phyloP scores from a whole-genome alignment of 2,329 filamentous ascomycete genomes.

The Fusarium luffae region DNA sequence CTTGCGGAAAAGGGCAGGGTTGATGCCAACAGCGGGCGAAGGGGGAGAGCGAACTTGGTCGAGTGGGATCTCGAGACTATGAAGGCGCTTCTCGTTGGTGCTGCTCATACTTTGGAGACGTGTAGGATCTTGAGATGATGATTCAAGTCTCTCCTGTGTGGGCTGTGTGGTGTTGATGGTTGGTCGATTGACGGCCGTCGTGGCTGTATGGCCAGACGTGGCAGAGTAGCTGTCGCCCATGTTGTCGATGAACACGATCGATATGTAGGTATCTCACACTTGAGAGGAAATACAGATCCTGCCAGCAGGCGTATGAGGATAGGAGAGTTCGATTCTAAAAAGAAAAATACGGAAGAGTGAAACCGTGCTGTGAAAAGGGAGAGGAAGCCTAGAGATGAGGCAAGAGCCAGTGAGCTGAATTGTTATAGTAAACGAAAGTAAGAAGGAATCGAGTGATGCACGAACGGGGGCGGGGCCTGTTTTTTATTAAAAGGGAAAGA shows the following conservation, averaged over 20 bases:
- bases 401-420: slow-evolving; percentile 7
- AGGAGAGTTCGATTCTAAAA: background rate
- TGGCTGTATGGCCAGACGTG: slow-evolving; percentile 27
- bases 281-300: slow-evolving; percentile 26
- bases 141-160: slow-evolving; percentile 7
- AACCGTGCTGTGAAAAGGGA: slow-evolving; percentile 2
- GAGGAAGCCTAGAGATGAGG: slow-evolving; percentile 9
- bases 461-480: slow-evolving; percentile 22
- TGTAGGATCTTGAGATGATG: slow-evolving; percentile 12
- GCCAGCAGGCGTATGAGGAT: slow-evolving; percentile 39
- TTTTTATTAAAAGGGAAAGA: slow-evolving; percentile 18
- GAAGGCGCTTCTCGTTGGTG: slow-evolving; percentile 35
- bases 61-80: slow-evolving; percentile 46
- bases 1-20: slow-evolving; percentile 48
- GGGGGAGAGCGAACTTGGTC: slow-evolving; percentile 48
- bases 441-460: slow-evolving; percentile 22
- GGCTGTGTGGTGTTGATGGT: slow-evolving; percentile 30
- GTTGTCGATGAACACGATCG: slow-evolving; percentile 12
- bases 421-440: slow-evolving; percentile 23
- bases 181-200: slow-evolving; percentile 30
- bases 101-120: slow-evolving; percentile 27
- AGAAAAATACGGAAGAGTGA: background rate
- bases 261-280: background rate
- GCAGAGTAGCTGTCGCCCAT: slow-evolving; percentile 42
- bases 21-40: slow-evolving; percentile 44